Evolutionary conservation across 169 alveolate species (phyloP).

Genomic region (Theileria parva): DNA sequence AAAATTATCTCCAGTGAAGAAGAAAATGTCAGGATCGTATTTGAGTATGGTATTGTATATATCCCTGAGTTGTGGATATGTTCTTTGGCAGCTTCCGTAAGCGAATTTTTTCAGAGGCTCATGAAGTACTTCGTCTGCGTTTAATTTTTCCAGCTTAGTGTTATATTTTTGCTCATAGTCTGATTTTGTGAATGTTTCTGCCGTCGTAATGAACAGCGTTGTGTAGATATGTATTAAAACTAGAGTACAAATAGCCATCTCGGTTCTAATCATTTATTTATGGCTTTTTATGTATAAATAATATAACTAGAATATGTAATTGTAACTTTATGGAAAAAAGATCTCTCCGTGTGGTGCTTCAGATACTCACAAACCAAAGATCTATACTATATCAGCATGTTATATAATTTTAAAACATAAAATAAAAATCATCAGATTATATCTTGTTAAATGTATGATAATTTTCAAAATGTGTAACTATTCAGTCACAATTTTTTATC

Average conservation of each 20-base stretch:
- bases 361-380: background rate
- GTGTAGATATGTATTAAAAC: background rate
- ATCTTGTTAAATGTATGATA: no score
- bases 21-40: slow-evolving; percentile 76
- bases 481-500: background rate
- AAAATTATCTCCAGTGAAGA: slow-evolving; percentile 80
- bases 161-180: slow-evolving; percentile 22
- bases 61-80: slow-evolving; percentile 14
- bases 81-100: slow-evolving; percentile 68
- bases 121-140: slow-evolving; percentile 36
- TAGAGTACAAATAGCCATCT: background rate
- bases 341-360: background rate
- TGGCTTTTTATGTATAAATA: background rate
- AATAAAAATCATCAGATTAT: background rate
- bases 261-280: background rate
- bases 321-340: background rate
- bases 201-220: background rate
- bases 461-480: background rate
- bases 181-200: background rate
- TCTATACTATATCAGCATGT: background rate
- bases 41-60: slow-evolving; percentile 41
- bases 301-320: no score
- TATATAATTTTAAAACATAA: no score
- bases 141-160: slow-evolving; percentile 12
- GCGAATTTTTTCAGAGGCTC: slow-evolving; percentile 56